phyloP scores from a whole-genome alignment of 306 rosid genomes.

The Vigna hirtella region DNA sequence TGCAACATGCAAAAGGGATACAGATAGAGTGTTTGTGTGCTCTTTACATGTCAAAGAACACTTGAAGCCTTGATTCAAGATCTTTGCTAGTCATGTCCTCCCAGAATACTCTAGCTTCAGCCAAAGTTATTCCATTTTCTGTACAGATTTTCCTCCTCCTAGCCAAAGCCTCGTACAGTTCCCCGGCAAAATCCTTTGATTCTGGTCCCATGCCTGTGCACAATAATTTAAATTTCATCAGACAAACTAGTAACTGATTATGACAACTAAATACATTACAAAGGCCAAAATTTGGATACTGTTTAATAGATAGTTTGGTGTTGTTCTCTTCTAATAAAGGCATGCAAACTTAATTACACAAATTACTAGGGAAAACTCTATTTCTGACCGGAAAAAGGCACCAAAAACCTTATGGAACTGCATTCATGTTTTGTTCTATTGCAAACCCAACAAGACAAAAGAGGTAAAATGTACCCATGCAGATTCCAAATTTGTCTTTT shows the following conservation, averaged over 20 bases:
- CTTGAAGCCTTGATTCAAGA: constrained; percentile 79
- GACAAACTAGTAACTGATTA: constrained; percentile 17
- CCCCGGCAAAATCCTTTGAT: constrained; percentile 88
- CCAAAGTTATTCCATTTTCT: constrained; percentile 56
- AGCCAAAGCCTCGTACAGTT: constrained; percentile 72
- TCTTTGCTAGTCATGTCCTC: constrained; percentile 84
- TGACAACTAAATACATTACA: not conserved
- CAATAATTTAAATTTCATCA: constrained; percentile 29
- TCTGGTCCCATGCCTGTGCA: constrained; percentile 84
- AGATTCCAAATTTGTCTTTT: constrained; percentile 76
- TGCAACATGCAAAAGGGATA: constrained; percentile 11
- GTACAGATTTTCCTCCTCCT: constrained; percentile 60
- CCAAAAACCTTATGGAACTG: not conserved
- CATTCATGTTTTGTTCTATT: not conserved
- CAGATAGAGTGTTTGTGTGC: not conserved
- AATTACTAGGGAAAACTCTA: not conserved
- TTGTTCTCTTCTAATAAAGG: not conserved
- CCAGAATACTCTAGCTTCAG: constrained; percentile 71
- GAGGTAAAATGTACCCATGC: constrained; percentile 65
- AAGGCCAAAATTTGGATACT: not conserved
- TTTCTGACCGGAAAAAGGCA: not conserved
- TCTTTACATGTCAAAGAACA: constrained; percentile 90
- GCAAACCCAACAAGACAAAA: not conserved
- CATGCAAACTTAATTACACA: not conserved
- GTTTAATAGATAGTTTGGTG: not conserved